Conservation (phyloP, 106 monocot species). For the Chionographis japonica region DNA sequence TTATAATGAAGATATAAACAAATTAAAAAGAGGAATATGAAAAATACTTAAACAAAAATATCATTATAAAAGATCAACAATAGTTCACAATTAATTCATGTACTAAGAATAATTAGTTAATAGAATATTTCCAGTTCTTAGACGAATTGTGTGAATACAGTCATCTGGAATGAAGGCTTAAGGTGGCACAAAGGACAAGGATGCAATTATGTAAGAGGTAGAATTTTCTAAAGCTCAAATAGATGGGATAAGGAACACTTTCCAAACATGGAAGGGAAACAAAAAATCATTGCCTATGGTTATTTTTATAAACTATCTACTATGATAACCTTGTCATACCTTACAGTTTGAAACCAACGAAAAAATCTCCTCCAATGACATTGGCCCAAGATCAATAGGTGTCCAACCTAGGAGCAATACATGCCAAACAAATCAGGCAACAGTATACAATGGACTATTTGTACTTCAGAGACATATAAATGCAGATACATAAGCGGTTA, state of each 20-base stretch:
- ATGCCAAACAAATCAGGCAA: neutral
- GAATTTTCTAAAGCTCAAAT: too few species aligned
- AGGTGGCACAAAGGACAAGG: neutral
- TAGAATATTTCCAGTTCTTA: neutral
- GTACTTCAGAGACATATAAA: neutral
- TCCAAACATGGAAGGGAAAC: too few species aligned
- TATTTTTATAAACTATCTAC: neutral
- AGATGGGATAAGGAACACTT: too few species aligned
- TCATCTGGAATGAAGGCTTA: neutral
- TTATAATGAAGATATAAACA: too few species aligned
- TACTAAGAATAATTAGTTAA: neutral
- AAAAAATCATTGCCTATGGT: too few species aligned
- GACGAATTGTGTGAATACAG: neutral
- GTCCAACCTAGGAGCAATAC: constrained; percentile 63
- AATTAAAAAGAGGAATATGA: too few species aligned
- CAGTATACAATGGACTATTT: neutral
- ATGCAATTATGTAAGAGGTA: neutral
- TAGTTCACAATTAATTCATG: neutral
- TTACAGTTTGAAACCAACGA: constrained; percentile 59
- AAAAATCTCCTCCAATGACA: constrained; percentile 54
- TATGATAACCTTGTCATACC: constrained; percentile 29
- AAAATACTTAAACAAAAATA: too few species aligned
- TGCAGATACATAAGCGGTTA: too few species aligned
- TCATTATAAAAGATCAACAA: neutral
- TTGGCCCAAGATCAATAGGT: constrained; percentile 79